A percentile compares a stretch with the other conserved stretches of the same genome.
These are phyloP conservation scores for Coemansia aciculifera DNA, from an alignment of 192 early-diverging fungal genomes.

Conservation along the genomic window DNA sequence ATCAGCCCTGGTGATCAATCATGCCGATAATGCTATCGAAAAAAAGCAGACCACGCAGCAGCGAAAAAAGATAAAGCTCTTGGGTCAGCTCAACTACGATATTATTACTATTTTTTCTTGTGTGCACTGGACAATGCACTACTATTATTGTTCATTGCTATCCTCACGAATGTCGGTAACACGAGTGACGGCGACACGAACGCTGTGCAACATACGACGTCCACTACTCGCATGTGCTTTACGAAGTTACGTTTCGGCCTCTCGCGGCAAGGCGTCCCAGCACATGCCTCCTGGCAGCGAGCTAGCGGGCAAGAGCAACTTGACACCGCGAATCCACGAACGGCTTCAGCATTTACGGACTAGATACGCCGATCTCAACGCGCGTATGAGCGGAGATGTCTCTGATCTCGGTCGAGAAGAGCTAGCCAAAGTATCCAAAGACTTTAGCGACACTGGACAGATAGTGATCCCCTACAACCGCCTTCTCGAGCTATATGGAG, in stretches of 20 bases:
- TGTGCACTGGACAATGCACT: not conserved
- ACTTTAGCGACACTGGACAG: conserved; percentile 36
- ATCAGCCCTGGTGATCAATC: not conserved
- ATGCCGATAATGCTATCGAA: not conserved
- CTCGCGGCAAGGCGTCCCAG: not conserved
- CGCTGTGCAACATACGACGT: not conserved
- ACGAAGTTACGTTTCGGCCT: conserved; percentile 6
- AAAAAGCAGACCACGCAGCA: not conserved
- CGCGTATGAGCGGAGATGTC: conserved; percentile 41
- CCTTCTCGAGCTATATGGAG: conserved; percentile 32
- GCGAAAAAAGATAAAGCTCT: not conserved
- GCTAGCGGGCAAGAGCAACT: conserved; percentile 46
- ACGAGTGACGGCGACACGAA: not conserved
- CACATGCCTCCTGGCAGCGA: conserved; percentile 28
- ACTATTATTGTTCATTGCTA: not conserved
- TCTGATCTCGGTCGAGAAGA: conserved; percentile 34
- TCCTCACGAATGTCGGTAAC: not conserved
- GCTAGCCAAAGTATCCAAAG: conserved; percentile 50
- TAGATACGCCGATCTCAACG: conserved; percentile 19
- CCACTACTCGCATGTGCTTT: not conserved
- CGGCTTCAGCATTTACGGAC: conserved; percentile 31
- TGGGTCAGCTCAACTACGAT: not conserved
- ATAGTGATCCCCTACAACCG: conserved; percentile 32
- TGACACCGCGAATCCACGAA: conserved; percentile 43
- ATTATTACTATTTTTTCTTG: not conserved